phyloP scores from a whole-genome alignment of 116 monocot genomes.

The Papilionanthe hybrid region DNA sequence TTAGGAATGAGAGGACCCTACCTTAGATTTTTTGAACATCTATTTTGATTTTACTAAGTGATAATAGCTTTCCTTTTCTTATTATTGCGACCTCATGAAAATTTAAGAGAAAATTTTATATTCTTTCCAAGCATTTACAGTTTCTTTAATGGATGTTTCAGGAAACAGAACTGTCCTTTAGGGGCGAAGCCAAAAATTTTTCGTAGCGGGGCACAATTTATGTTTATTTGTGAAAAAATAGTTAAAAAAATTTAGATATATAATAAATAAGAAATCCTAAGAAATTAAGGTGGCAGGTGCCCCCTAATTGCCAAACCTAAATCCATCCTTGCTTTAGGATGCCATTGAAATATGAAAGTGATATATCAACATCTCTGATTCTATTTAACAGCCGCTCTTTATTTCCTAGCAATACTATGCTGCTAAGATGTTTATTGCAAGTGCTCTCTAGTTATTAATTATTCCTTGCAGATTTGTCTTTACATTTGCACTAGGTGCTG shows the following conservation, averaged over 20 bases:
- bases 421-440: background rate
- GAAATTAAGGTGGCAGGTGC: too few relatives aligned
- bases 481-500: conserved; percentile 89
- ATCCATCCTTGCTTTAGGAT: background rate
- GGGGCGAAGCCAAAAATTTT: too few relatives aligned
- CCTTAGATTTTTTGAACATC: background rate
- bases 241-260: too few relatives aligned
- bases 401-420: background rate
- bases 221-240: too few relatives aligned
- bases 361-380: background rate
- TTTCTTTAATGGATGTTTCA: background rate
- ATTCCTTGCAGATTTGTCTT: conserved; percentile 82
- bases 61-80: background rate
- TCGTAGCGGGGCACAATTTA: too few relatives aligned
- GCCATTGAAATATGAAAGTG: background rate
- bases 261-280: too few relatives aligned
- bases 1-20: too few relatives aligned
- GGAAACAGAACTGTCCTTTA: background rate
- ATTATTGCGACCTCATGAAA: background rate
- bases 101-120: too few relatives aligned
- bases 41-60: background rate
- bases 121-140: background rate
- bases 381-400: background rate
- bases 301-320: too few relatives aligned
- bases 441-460: background rate